These are phyloP conservation scores for Metarhizium sp. DNA, from an alignment of 2,329 filamentous ascomycete species.

Conservation along the genomic window DNA sequence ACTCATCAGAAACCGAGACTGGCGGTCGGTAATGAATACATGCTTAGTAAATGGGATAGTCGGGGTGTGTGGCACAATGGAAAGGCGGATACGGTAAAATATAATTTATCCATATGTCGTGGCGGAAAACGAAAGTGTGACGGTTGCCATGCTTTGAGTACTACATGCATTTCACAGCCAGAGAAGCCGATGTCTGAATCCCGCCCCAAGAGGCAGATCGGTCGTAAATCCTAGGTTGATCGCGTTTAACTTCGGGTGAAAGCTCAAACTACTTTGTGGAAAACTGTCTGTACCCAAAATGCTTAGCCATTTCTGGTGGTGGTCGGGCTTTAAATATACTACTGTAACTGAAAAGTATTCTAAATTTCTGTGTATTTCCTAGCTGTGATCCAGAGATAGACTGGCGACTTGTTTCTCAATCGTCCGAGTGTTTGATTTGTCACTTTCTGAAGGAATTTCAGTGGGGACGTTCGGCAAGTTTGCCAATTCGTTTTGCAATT, in stretches of 20 bases:
- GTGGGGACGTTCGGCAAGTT: not conserved
- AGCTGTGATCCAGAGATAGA: not conserved
- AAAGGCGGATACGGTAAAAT: not conserved
- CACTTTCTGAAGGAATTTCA: not conserved
- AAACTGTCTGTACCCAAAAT: not conserved
- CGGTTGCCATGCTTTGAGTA: not conserved
- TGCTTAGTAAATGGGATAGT: not conserved
- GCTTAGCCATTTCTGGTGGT: not conserved
- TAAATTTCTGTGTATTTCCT: not conserved
- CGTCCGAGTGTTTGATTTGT: not conserved
- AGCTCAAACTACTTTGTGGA: not conserved
- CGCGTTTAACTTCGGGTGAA: not conserved
- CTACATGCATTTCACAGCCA: not conserved
- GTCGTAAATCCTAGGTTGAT: not conserved
- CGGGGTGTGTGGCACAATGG: not conserved
- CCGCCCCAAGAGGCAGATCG: not conserved
- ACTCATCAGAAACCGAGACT: not conserved
- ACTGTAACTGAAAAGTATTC: not conserved
- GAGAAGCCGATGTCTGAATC: not conserved
- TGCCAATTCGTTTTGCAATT: not conserved
- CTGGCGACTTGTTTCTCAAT: constrained; percentile 1
- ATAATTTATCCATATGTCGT: not conserved
- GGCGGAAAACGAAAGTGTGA: not conserved
- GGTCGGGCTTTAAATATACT: not conserved
- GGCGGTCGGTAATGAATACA: not conserved